phyloP scores from a whole-genome alignment of 2,329 filamentous ascomycete genomes.

The Pseudogymnoascus sp. region DNA sequence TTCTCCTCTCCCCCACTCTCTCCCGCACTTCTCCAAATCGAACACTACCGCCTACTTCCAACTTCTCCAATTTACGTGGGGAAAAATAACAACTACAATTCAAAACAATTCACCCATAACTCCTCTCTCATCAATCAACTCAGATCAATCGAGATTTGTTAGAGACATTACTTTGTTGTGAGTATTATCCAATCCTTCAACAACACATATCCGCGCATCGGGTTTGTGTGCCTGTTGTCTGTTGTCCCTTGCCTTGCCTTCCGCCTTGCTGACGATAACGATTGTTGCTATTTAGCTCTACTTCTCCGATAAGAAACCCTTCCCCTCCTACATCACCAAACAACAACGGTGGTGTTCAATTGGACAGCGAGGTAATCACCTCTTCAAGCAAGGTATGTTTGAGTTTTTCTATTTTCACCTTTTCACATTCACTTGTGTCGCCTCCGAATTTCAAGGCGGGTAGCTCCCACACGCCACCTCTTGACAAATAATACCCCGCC shows the following conservation, averaged over 20 bases:
- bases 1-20: neutral
- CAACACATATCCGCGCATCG: neutral
- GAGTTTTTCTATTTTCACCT: neutral
- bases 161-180: neutral
- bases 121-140: neutral
- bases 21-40: constrained; percentile 1
- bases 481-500: neutral
- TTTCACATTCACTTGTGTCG: neutral
- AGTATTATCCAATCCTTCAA: constrained; percentile 5
- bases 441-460: neutral
- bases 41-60: neutral
- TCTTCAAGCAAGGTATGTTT: constrained; percentile 6
- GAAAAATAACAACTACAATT: neutral
- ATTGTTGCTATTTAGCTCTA: neutral
- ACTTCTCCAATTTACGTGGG: constrained; percentile 4
- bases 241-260: constrained; percentile 1
- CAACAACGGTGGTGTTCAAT: constrained; percentile 5
- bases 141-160: neutral
- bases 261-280: neutral
- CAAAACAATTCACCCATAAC: neutral
- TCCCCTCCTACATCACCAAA: constrained; percentile 3
- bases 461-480: neutral
- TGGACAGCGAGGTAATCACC: constrained; percentile 4
- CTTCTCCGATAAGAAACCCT: neutral
- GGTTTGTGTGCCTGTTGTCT: neutral